Conservation (phyloP, 805 yeast species). For the Sugiyamaella boreocaroliniensis region DNA sequence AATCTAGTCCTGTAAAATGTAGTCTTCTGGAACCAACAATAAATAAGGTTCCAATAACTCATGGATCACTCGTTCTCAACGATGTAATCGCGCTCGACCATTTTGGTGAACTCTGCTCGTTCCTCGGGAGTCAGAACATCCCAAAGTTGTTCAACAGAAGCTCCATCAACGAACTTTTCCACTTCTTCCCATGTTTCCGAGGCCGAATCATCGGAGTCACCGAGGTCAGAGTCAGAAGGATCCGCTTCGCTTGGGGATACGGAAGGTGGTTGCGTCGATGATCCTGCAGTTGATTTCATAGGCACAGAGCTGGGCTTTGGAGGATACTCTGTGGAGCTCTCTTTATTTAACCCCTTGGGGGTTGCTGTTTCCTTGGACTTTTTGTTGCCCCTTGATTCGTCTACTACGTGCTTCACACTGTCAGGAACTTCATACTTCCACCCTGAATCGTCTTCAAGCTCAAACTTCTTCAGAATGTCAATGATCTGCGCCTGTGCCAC, state of each 20-base stretch:
- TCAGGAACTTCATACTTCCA: slow-evolving; percentile 17
- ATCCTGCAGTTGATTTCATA: too few species aligned
- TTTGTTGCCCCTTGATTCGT: not conserved
- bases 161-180: slow-evolving; percentile 12
- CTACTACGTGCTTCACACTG: not conserved
- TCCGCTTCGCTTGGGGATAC: too few species aligned
- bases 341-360: too few species aligned
- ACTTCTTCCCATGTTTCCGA: slow-evolving; percentile 11
- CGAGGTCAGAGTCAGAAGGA: slow-evolving; percentile 3
- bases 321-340: too few species aligned
- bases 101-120: slow-evolving; percentile 8
- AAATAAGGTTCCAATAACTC: too few species aligned
- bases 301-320: too few species aligned
- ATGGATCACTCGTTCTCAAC: not conserved
- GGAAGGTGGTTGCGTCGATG: too few species aligned
- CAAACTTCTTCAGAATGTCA: slow-evolving; percentile 11
- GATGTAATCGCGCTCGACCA: slow-evolving; percentile 4
- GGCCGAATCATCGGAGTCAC: slow-evolving; percentile 8
- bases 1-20: too few species aligned
- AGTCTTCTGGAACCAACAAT: too few species aligned
- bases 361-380: not conserved
- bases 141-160: slow-evolving; percentile 14
- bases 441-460: not conserved
- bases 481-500: slow-evolving; percentile 11
- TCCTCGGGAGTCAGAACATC: slow-evolving; percentile 15